These are phyloP conservation scores for Ramalina peruviana DNA, from an alignment of 495 filamentous ascomycete genomes.

Conservation along the genomic window DNA sequence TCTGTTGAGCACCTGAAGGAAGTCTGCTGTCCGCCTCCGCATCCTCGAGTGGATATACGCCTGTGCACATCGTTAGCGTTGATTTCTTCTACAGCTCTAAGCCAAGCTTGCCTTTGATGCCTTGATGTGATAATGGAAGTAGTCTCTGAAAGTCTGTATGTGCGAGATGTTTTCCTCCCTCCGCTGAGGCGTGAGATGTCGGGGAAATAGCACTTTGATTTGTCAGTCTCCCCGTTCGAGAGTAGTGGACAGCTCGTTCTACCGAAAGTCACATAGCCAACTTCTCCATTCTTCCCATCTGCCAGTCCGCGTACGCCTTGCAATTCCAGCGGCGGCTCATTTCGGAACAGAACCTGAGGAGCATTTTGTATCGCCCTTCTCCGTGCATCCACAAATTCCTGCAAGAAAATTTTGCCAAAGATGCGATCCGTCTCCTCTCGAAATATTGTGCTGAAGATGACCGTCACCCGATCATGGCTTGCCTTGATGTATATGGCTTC, in stretches of 20 bases:
- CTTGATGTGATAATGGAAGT: slow-evolving; percentile 99
- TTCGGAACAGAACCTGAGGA: slow-evolving; percentile 93
- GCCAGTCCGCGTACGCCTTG: slow-evolving; percentile 71
- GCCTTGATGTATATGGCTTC: slow-evolving; percentile 99
- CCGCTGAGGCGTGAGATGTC: slow-evolving; percentile 79
- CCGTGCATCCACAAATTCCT: slow-evolving; percentile 94
- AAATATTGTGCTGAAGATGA: slow-evolving; percentile 98
- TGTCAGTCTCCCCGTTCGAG: slow-evolving; percentile 4
- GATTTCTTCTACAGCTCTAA: neutral
- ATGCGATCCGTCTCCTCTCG: slow-evolving; percentile 93
- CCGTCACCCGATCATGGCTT: slow-evolving; percentile 88
- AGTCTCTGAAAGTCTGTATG: slow-evolving; percentile 98
- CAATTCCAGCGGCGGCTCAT: slow-evolving; percentile 85
- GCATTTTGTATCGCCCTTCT: slow-evolving; percentile 93
- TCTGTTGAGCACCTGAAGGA: slow-evolving; percentile 89
- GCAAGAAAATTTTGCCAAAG: slow-evolving; percentile 89
- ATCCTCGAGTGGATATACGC: slow-evolving; percentile 98
- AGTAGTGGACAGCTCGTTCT: slow-evolving; percentile 13
- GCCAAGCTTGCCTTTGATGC: slow-evolving; percentile 66
- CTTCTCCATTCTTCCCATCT: slow-evolving; percentile 55
- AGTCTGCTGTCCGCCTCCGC: slow-evolving; percentile 92
- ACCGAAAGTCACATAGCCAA: slow-evolving; percentile 98
- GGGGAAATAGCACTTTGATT: slow-evolving; percentile 74
- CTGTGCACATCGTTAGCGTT: slow-evolving; percentile 22
- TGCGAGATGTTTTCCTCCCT: slow-evolving; percentile 93